phyloP scores from a whole-genome alignment of 2,329 filamentous ascomycete species.

The Trichoderma sp. region DNA sequence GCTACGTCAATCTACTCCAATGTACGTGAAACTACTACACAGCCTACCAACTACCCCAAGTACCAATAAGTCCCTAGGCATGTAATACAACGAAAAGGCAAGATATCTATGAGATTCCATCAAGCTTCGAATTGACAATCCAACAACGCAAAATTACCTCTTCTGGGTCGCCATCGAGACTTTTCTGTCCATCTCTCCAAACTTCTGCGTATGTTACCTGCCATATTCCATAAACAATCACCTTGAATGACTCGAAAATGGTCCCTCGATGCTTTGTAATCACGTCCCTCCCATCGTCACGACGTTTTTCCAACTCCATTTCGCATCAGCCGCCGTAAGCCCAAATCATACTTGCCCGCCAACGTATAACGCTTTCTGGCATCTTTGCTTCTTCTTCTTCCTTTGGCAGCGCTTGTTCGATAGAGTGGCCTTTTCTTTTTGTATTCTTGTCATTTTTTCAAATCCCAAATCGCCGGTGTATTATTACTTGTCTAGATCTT shows the following conservation, averaged over 20 bases:
- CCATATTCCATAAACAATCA: not conserved
- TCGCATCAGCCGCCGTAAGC: not conserved
- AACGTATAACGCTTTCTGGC: not conserved
- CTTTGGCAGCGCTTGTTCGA: not conserved
- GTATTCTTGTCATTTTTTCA: not conserved
- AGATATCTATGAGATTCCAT: no score
- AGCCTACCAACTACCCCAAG: no score
- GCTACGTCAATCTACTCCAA: no score
- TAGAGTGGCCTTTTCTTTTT: not conserved
- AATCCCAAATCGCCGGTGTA: not conserved
- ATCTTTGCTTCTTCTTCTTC: not conserved
- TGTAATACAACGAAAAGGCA: no score
- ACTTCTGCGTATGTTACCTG: not conserved
- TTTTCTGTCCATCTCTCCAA: not conserved
- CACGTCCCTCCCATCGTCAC: not conserved
- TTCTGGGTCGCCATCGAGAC: no score
- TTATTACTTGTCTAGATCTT: not conserved
- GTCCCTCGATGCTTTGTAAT: constrained; percentile 22
- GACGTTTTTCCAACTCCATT: not conserved
- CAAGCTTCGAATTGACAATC: no score
- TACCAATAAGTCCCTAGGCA: no score
- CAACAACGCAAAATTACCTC: no score
- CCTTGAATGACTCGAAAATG: constrained; percentile 6
- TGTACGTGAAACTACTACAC: no score
- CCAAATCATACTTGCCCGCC: not conserved